Evolutionary conservation across 225 moss, liverwort and hornwort genomes (phyloP), one percentile per base, ranked within the genome.

Genomic region (Polytrichum formosum): DNA sequence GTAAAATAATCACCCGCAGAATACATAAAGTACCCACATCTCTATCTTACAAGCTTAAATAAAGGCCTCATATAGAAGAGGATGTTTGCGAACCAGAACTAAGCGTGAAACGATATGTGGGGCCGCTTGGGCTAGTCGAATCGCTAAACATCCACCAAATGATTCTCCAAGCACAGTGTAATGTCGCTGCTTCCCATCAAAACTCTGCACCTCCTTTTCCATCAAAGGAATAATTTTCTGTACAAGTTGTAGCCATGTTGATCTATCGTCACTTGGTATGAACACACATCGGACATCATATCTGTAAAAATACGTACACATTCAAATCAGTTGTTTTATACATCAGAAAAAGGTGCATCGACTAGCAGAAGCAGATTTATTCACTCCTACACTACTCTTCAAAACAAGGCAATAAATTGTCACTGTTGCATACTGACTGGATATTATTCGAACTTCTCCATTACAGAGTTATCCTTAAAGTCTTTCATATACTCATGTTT

Each of bases 161-260:
- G 96, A 96, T 74, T 96, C 96, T 61, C 96, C 96, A 28, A 96
- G 69, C 74, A 93, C 56, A 20, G 91, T 96, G 56, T 91, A 72
- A 72, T 84, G 96, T 7, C 90, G 79, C 53, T 61, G 77, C 61
- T 80, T 76, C 26, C 89, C 85, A 63, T 72, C 70, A 67, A 33
- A 26, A 53, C 72, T 53, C 31, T 69, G 69, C 28, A 79, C 87
- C 80, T 91, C 96, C 64, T 71, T 72, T 64, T 76, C 76, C 64
- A 91, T 26, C 2, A 91, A 66, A 20, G 91, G 91, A 60, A 87
- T 71, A 46, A 90, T 56, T 65, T 75, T 73, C 70, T 87, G 70
- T 66, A 90, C 90, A 67, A 96, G 84, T 27, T 93, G 82, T 63
- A 84, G 76, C 91, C 93, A 96, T 63, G 93, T 77, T 64, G 96